Conservation (phyloP, 305 asterid genomes). For the Fraxinus ornus region DNA sequence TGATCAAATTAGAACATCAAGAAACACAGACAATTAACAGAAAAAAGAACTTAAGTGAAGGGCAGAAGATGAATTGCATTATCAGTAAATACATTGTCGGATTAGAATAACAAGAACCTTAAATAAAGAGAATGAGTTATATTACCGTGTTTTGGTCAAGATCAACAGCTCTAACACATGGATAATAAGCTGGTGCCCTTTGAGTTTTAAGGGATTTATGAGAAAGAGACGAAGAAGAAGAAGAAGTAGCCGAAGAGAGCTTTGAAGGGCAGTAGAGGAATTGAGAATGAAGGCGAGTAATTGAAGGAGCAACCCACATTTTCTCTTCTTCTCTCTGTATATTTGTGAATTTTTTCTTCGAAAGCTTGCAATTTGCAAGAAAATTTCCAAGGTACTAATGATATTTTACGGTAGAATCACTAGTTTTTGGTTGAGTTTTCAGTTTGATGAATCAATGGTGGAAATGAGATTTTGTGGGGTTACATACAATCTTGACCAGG, state of each 20-base stretch:
- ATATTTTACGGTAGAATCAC: background rate
- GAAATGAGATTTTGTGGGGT: constrained; percentile 1
- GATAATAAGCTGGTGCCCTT: constrained; percentile 51
- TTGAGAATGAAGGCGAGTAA: constrained; percentile 58
- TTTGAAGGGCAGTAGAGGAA: constrained; percentile 54
- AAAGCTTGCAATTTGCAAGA: background rate
- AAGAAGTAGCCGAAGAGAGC: constrained; percentile 22
- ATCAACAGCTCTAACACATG: constrained; percentile 72
- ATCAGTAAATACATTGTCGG: background rate
- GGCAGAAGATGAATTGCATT: background rate
- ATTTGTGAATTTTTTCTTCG: background rate
- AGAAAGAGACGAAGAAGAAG: constrained; percentile 34
- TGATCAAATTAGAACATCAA: constrained; percentile 1
- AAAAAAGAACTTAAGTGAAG: background rate
- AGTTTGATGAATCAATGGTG: background rate
- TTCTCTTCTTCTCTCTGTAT: constrained; percentile 10
- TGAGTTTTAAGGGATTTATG: constrained; percentile 36
- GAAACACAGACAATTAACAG: background rate
- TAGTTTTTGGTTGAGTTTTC: background rate
- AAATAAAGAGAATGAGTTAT: background rate
- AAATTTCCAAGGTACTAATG: background rate
- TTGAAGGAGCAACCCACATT: constrained; percentile 52
- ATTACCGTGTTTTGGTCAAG: constrained; percentile 84
- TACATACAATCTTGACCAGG: background rate
- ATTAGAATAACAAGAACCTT: background rate